Evolutionary conservation across 345 rosid species (phyloP).

Genomic region (Gossypium longicalyx): DNA sequence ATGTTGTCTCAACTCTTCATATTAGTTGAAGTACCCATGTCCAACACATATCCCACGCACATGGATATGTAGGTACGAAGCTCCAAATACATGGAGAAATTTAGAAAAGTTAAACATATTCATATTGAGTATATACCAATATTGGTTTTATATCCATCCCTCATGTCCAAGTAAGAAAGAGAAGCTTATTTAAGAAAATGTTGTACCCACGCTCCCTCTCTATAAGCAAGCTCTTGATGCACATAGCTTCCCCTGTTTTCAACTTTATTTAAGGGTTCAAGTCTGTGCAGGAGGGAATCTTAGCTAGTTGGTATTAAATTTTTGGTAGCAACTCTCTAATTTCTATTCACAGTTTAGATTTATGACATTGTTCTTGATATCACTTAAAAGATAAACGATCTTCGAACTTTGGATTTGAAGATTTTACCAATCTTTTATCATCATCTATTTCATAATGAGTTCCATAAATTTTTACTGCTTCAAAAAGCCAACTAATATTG

Average conservation of each 20-base stretch:
- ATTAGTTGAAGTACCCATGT: background rate
- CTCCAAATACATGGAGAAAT: background rate
- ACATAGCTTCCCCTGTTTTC: background rate
- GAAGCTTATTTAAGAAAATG: background rate
- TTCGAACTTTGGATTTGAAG: background rate
- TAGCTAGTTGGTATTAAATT: background rate
- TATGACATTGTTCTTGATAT: background rate
- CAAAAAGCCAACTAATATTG: background rate
- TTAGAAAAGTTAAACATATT: background rate
- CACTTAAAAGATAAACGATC: background rate
- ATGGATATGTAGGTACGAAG: background rate
- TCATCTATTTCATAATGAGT: background rate
- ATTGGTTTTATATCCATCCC: too few relatives aligned
- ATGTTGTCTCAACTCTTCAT: background rate
- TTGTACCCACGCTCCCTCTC: background rate
- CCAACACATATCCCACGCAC: background rate
- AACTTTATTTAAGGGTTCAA: background rate
- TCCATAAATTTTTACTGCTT: background rate
- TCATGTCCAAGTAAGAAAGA: too few relatives aligned
- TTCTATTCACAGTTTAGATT: background rate
- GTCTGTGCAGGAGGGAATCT: background rate
- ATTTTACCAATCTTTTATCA: background rate
- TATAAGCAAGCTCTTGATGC: background rate
- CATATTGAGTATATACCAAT: too few relatives aligned
- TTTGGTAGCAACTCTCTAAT: background rate